Evolutionary conservation across 2,329 filamentous ascomycete species (phyloP).

Genomic region (Alternaria panax): DNA sequence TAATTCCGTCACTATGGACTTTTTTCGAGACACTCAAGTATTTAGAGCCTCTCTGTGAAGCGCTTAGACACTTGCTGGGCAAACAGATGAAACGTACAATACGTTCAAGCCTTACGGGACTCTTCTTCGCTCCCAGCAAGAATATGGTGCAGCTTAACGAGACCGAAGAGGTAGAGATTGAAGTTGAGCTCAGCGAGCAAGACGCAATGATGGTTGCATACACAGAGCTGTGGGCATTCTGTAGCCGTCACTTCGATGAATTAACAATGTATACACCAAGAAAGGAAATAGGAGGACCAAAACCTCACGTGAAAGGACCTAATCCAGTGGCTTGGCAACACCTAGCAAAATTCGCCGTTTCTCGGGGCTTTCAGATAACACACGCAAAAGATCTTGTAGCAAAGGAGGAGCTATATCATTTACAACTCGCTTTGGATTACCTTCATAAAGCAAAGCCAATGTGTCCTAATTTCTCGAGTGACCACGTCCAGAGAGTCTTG

Average conservation of each 20-base stretch:
- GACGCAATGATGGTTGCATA: slow-evolving; percentile 15
- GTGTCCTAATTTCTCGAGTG: slow-evolving; percentile 6
- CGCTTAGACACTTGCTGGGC: slow-evolving; percentile 19
- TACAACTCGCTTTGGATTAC: slow-evolving; percentile 19
- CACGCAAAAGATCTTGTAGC: slow-evolving; percentile 8
- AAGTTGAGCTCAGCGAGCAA: slow-evolving; percentile 3
- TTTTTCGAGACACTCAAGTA: slow-evolving; percentile 30
- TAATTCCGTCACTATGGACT: slow-evolving; percentile 19
- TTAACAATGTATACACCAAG: slow-evolving; percentile 15
- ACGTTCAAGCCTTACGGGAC: slow-evolving; percentile 12
- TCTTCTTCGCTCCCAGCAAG: slow-evolving; percentile 14
- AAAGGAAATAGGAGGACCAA: slow-evolving; percentile 16
- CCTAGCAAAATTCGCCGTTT: slow-evolving; percentile 13
- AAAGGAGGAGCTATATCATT: slow-evolving; percentile 11
- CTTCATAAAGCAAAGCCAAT: slow-evolving; percentile 20
- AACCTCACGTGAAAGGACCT: slow-evolving; percentile 14
- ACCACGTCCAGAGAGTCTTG: slow-evolving; percentile 13
- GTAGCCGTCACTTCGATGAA: slow-evolving; percentile 16
- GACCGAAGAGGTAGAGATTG: slow-evolving; percentile 10
- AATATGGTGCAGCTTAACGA: slow-evolving; percentile 14
- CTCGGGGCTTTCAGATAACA: slow-evolving; percentile 10
- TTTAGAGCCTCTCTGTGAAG: slow-evolving; percentile 20
- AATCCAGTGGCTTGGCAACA: slow-evolving; percentile 21
- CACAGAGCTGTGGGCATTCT: slow-evolving; percentile 21
- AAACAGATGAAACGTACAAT: slow-evolving; percentile 19